phyloP scores from a whole-genome alignment of 2,329 filamentous ascomycete genomes.

The Aspergillus tubingensis region DNA sequence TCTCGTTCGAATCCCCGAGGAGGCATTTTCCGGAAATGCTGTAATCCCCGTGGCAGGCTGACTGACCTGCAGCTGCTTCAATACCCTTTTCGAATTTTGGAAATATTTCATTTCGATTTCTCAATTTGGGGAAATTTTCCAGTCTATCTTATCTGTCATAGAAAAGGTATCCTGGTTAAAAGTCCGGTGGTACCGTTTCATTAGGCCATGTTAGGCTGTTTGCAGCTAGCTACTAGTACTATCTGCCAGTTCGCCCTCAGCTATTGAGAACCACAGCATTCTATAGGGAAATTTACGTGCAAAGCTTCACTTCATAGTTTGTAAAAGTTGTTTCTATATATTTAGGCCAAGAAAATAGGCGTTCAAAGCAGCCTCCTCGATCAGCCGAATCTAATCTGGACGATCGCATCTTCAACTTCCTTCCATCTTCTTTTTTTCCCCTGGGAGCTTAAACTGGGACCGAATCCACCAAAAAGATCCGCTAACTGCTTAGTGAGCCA shows the following conservation, averaged over 20 bases:
- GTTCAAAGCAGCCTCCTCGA: background rate
- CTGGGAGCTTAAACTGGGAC: background rate
- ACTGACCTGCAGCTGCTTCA: too few species aligned
- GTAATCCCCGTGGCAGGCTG: background rate
- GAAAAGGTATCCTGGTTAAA: background rate
- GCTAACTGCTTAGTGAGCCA: background rate
- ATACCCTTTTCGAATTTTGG: background rate
- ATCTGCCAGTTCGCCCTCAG: background rate
- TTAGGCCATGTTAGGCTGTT: too few species aligned
- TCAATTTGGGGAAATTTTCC: too few species aligned
- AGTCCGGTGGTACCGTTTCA: background rate
- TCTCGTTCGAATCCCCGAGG: conserved; percentile 17
- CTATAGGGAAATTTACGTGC: background rate
- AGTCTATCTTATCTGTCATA: background rate
- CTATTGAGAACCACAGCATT: background rate
- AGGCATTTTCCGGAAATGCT: background rate
- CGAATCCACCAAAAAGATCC: background rate
- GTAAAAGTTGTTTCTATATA: background rate
- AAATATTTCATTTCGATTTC: background rate
- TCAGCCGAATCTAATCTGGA: background rate
- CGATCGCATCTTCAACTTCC: background rate
- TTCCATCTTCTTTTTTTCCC: background rate
- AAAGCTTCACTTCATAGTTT: too few species aligned
- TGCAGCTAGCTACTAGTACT: too few species aligned
- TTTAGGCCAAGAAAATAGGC: background rate